Conservation (phyloP, 345 rosid genomes). For the Draba incana region DNA sequence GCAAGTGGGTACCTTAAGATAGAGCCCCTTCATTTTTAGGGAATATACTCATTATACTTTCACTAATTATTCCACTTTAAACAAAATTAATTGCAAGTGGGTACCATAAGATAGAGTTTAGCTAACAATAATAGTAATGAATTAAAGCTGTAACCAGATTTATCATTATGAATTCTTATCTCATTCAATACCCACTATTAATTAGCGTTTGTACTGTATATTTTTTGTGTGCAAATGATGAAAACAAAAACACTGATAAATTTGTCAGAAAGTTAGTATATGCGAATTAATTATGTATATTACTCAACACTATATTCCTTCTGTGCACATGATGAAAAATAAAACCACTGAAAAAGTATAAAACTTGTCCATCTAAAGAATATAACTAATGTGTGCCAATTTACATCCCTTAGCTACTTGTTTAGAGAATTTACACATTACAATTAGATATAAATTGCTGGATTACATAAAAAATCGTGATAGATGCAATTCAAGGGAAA, state of each 20-base stretch:
- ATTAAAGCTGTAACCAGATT: slow-evolving; percentile 15
- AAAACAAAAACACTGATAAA: slow-evolving; percentile 12
- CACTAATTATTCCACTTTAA: slow-evolving; percentile 24
- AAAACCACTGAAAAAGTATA: background rate
- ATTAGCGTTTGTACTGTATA: slow-evolving; percentile 4
- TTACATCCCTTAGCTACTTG: no score
- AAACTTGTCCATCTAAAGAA: no score
- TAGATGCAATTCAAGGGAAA: no score
- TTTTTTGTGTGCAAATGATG: slow-evolving; percentile 30
- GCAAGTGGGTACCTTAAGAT: slow-evolving; percentile 24
- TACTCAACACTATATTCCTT: background rate
- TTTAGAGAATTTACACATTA: no score
- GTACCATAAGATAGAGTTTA: background rate
- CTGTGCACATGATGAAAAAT: slow-evolving; percentile 30
- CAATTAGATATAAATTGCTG: no score
- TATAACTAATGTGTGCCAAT: no score
- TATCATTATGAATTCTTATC: slow-evolving; percentile 23
- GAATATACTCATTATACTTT: slow-evolving; percentile 11
- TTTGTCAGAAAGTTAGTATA: slow-evolving; percentile 32
- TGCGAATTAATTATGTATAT: background rate
- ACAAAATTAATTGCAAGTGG: slow-evolving; percentile 29
- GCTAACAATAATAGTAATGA: background rate
- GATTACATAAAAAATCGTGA: no score
- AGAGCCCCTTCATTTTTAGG: background rate
- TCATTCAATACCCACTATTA: slow-evolving; percentile 12